Percentiles rank a stretch among this genome's conserved stretches.
phyloP scores from a whole-genome alignment of 305 asterid species.

The Fraxinus sp. region DNA sequence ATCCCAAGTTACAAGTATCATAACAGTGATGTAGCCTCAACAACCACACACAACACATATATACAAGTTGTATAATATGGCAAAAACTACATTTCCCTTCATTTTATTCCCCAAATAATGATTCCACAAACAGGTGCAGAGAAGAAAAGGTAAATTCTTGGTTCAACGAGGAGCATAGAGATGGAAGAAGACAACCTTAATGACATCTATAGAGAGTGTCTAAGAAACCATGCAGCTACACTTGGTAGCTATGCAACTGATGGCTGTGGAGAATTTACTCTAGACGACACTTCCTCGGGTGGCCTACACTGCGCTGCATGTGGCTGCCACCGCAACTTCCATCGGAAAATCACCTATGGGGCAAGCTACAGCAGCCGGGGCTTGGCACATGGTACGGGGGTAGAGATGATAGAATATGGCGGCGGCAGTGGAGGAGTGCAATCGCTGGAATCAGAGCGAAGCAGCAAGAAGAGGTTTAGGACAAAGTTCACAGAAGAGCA shows the following conservation, averaged over 20 bases:
- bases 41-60: neutral
- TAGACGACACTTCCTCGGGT: slow-evolving; percentile 24
- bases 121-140: neutral
- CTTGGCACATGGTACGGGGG: neutral
- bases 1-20: neutral
- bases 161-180: neutral
- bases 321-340: slow-evolving; percentile 72
- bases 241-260: slow-evolving; percentile 76
- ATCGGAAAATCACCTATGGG: slow-evolving; percentile 40
- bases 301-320: slow-evolving; percentile 57
- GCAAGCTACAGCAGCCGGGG: neutral
- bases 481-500: slow-evolving; percentile 65
- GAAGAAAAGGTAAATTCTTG: neutral
- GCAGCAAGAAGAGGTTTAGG: slow-evolving; percentile 55
- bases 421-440: slow-evolving; percentile 9
- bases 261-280: slow-evolving; percentile 66
- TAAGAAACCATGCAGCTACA: slow-evolving; percentile 69
- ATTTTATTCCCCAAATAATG: neutral
- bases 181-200: slow-evolving; percentile 41
- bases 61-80: neutral
- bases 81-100: neutral
- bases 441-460: slow-evolving; percentile 33
- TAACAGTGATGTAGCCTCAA: neutral
- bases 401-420: slow-evolving; percentile 22
- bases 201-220: slow-evolving; percentile 55